Evolutionary conservation across 2,329 filamentous ascomycete genomes (phyloP), one percentile per base, ranked within the genome.

Genomic region (Botrytis elliptica): DNA sequence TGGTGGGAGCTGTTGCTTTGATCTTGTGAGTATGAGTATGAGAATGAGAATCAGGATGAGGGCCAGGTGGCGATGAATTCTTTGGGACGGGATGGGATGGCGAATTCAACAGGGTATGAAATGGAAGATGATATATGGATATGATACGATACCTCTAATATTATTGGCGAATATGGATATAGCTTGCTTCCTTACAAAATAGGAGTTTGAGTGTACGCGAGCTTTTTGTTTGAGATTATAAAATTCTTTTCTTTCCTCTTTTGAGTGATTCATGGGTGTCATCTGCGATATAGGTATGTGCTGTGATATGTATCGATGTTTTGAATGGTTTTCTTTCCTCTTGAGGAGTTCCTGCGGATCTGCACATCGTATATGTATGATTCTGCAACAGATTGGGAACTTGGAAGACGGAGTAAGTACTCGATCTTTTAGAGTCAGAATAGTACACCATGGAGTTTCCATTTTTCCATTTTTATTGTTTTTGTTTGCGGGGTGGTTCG

Each of bases 101-200:
- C 25, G 25, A n/a, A 40, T 42, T 40, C 16, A 29, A 29, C 36
- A 4, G 20, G 63, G 14, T 38, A 18, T 25, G 64, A 18, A 36
- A 49, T 36, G 63, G 42, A 46, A 12, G 18, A 49, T 66, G 7
- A 57, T 68, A 55, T 33, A 42, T 33, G 36, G 36, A 68, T 55
- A 57, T 55, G 46, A 67, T 68, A 68, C 14, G 49, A 57, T 68
- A 68, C 65, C 65, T 68, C 33, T 57, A 57, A 68, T 57, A 5
- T 57, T 68, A 57, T 57, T 57, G 36, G 36, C 65, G 36, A 57
- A 57, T 42, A 68, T 22, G 16, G n/a, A 68, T 33, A 68, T 20
- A 67, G 22, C 33, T 20, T 42, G 52, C 33, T n/a, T 57, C 29
- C 14, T 42, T 18, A 22, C 20, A 40, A 16, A 33, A 55, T 40